phyloP scores from a whole-genome alignment of 345 rosid species.

The Lepidium aucheri region DNA sequence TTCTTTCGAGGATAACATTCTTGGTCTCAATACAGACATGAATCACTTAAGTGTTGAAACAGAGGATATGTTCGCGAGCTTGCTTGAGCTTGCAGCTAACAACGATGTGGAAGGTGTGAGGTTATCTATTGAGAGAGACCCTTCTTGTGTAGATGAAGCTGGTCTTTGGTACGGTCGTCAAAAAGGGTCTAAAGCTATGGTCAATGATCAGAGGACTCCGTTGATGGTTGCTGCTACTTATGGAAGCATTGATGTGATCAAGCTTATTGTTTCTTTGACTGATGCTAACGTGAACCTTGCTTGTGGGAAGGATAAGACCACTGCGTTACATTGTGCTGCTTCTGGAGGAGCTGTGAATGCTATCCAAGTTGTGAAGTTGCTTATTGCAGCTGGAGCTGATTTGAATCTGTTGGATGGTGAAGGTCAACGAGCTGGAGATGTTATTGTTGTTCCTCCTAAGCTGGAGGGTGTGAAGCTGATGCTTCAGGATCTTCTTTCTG shows the following conservation, averaged over 20 bases:
- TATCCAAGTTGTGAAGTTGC: constrained; percentile 65
- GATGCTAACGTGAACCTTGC: constrained; percentile 67
- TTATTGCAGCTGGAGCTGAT: constrained; percentile 80
- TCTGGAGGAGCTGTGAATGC: constrained; percentile 82
- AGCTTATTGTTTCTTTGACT: constrained; percentile 54
- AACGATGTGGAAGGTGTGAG: constrained; percentile 64
- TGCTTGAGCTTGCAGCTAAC: constrained; percentile 93
- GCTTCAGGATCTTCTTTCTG: constrained; percentile 64
- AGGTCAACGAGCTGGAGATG: constrained; percentile 68
- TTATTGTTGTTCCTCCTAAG: constrained; percentile 75
- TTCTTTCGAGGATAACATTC: constrained; percentile 33
- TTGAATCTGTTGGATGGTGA: constrained; percentile 48
- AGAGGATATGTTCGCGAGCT: constrained; percentile 72
- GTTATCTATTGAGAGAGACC: constrained; percentile 48
- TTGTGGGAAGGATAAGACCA: constrained; percentile 61
- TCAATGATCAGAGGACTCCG: constrained; percentile 71
- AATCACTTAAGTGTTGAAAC: constrained; percentile 72
- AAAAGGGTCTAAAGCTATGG: constrained; percentile 81
- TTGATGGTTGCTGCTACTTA: constrained; percentile 93
- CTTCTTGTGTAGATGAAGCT: constrained; percentile 57
- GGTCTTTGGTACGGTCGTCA: constrained; percentile 90
- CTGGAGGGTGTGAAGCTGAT: constrained; percentile 40
- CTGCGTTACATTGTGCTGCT: constrained; percentile 94
- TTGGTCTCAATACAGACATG: constrained; percentile 35
- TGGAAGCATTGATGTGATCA: constrained; percentile 73